Conservation (phyloP, 148 eudicot genomes). For the Dysphania ambrosioides region DNA sequence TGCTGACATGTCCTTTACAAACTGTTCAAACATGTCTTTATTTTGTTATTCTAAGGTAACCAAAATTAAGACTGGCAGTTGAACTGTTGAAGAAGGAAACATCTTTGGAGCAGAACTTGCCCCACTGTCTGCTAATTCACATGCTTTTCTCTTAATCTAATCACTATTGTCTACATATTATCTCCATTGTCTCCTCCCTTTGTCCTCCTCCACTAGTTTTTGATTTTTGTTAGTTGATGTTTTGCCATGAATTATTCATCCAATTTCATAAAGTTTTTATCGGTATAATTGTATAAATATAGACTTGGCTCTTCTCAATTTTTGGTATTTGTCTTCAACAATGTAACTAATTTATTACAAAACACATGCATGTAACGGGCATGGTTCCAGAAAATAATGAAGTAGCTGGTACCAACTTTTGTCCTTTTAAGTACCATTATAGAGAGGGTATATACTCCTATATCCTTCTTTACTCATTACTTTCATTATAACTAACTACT, state of each 20-base stretch:
- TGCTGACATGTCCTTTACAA: conserved; percentile 29
- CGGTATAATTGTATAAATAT: background rate
- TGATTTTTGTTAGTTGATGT: background rate
- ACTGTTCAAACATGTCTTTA: conserved; percentile 18
- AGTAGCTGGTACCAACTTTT: background rate
- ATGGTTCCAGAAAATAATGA: background rate
- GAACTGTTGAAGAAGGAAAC: conserved; percentile 11
- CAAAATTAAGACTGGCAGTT: conserved; percentile 11
- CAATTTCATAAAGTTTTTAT: too few relatives aligned
- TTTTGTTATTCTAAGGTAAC: conserved; percentile 9
- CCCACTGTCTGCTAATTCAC: conserved; percentile 26
- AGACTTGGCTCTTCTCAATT: background rate
- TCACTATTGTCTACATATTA: conserved; percentile 23
- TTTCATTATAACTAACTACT: too few relatives aligned
- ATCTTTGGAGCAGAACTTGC: conserved; percentile 17
- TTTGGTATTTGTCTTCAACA: background rate
- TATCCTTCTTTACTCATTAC: too few relatives aligned
- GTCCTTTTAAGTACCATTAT: background rate
- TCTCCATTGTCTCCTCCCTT: background rate
- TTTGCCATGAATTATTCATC: background rate
- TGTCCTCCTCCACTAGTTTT: conserved; percentile 2
- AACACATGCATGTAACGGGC: background rate
- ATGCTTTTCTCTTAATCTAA: conserved; percentile 25
- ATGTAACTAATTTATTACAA: background rate
- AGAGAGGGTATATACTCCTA: background rate